Base-by-base conservation (phyloP, 1,139 yeast genomes). In the Hyphopichia fennica region DNA sequence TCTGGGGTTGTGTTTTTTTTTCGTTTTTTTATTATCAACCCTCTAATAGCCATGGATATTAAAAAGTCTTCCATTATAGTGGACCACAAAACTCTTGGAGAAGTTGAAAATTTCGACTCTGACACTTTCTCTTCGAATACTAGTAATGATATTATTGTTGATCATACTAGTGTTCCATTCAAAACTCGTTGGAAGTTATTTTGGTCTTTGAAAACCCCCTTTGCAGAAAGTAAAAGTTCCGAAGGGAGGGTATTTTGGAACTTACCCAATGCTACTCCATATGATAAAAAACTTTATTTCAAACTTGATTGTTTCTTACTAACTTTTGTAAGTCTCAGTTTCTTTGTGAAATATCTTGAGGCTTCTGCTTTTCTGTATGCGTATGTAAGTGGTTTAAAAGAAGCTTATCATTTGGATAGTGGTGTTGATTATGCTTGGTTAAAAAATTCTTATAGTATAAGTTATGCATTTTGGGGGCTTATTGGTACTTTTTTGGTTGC, bases 281-380 rank as follows among this genome's bases (percentile, higher is more conserved):
- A 9, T 16, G 41, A 38, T 13, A 27, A 28, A 32, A 38, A 20
- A 23, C 16, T 34, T 13, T 25, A 34, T 19, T 34, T 34, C 13
- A 34, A 35, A 36, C 17, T 36, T 14, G 40, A 38, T 17, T 28
- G 27, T 36, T 29, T 31, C 23, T 14, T 33, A 15, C 35, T 38
- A n/a, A 20, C 29, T 22, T 30, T 25, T 23, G 23, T 25, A 10
- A 15, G 20, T 23, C 23, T 38, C 7, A 15, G 22, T 6, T 31
- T 23, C 17, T 38, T 38, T 13, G 13, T 22, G 23, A 39, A 34
- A 23, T 34, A 34, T 23, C 30, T 34, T 15, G 37, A 34, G 10
- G 9, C 9, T 23, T 23, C 37, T 3, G 20, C 29, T 13, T 14
- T 34, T 13, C 29, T 15, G 11, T 11, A 14, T 25, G 29, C 37